Evolutionary conservation across 805 yeast genomes (phyloP).

Genomic region (Diddensiella santjacobensis): DNA sequence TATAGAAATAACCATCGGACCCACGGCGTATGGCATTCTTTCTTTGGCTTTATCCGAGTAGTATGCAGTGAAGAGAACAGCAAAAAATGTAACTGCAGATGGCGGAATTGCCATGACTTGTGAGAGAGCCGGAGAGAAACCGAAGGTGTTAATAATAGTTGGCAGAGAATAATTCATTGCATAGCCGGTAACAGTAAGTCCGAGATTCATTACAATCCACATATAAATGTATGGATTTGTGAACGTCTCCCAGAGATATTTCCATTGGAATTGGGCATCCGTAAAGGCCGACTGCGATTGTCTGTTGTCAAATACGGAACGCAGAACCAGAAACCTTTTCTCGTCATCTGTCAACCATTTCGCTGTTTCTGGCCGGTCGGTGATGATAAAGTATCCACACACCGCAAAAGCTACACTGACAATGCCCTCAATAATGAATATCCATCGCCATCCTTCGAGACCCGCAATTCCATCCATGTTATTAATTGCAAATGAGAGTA

Average conservation of each 20-base stretch:
- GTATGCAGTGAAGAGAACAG: background rate
- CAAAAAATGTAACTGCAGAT: background rate
- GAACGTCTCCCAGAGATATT: constrained; percentile 16
- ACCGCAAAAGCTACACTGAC: constrained; percentile 35
- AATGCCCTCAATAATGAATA: constrained; percentile 40
- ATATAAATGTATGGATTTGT: constrained; percentile 37
- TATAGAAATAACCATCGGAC: background rate
- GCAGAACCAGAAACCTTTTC: constrained; percentile 24
- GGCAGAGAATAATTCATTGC: constrained; percentile 42
- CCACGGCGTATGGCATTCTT: background rate
- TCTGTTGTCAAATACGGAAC: constrained; percentile 21
- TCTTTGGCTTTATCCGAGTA: background rate
- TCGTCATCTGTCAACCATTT: constrained; percentile 28
- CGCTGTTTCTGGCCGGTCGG: constrained; percentile 43
- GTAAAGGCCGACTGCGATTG: constrained; percentile 36
- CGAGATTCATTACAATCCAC: constrained; percentile 52
- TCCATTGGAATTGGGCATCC: constrained; percentile 3
- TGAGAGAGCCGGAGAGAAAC: constrained; percentile 38
- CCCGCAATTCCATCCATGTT: constrained; percentile 38
- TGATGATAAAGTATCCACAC: constrained; percentile 32
- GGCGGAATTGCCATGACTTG: constrained; percentile 31
- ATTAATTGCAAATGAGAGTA: constrained; percentile 48
- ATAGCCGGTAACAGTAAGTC: constrained; percentile 45
- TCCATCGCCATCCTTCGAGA: constrained; percentile 35
- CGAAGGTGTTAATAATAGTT: constrained; percentile 34